phyloP scores from a whole-genome alignment of 2,329 filamentous ascomycete species.

The Colletotrichum tofieldiae region DNA sequence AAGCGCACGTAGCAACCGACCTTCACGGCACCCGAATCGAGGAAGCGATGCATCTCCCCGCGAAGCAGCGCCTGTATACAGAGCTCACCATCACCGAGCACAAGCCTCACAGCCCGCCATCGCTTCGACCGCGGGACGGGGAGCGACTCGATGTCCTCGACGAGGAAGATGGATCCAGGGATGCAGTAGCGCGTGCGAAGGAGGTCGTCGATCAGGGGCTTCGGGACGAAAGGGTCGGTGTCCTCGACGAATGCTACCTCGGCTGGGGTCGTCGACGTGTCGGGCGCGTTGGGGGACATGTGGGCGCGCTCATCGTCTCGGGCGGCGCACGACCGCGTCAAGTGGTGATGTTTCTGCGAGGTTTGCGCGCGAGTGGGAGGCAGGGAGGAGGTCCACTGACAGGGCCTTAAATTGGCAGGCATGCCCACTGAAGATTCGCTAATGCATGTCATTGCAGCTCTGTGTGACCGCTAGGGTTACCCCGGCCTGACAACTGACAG shows the following conservation, averaged over 20 bases:
- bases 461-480: not conserved
- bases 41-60: conserved; percentile 63
- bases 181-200: conserved; percentile 64
- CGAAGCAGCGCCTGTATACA: conserved; percentile 69
- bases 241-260: conserved; percentile 46
- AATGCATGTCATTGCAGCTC: conserved; percentile 14
- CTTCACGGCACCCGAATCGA: conserved; percentile 61
- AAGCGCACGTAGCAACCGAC: conserved; percentile 66
- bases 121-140: conserved; percentile 53
- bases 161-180: conserved; percentile 65
- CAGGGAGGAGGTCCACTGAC: not conserved
- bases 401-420: not conserved
- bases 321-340: conserved; percentile 11
- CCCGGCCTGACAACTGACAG: not conserved
- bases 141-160: conserved; percentile 61
- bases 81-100: conserved; percentile 68
- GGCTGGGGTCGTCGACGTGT: conserved; percentile 12
- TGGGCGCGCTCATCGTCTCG: conserved; percentile 37
- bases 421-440: conserved; percentile 16
- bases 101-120: conserved; percentile 63
- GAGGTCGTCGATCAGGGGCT: conserved; percentile 64
- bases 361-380: not conserved
- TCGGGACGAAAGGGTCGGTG: conserved; percentile 47
- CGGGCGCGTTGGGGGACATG: conserved; percentile 39
- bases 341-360: conserved; percentile 24